phyloP scores from a whole-genome alignment of 805 yeast species.

The Cyberlindnera petersonii region DNA sequence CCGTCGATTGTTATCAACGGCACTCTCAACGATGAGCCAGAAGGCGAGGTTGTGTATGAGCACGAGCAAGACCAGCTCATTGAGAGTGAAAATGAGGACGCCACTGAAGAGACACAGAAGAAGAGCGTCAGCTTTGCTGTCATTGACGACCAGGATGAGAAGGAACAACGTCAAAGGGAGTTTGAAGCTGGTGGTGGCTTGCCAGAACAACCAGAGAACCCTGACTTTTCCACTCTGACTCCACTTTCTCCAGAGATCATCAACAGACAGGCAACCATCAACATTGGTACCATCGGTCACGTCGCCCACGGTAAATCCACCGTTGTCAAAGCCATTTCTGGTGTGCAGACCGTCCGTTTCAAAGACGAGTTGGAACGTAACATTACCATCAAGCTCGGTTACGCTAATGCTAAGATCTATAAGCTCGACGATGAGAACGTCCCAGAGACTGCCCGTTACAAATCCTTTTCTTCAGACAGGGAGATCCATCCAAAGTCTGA shows the following conservation, averaged over 20 bases:
- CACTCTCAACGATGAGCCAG: slow-evolving; percentile 40
- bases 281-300: slow-evolving; percentile 96
- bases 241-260: slow-evolving; percentile 94
- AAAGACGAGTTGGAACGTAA: slow-evolving; percentile 99
- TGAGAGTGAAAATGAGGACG: slow-evolving; percentile 38
- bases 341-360: slow-evolving; percentile 98
- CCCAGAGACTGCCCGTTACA: slow-evolving; percentile 93
- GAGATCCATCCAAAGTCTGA: slow-evolving; percentile 93
- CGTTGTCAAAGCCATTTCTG: slow-evolving; percentile 93
- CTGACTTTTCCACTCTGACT: slow-evolving; percentile 75
- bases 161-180: slow-evolving; percentile 74
- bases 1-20: slow-evolving; percentile 81
- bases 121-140: slow-evolving; percentile 84
- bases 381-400: slow-evolving; percentile 96
- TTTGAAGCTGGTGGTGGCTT: slow-evolving; percentile 98
- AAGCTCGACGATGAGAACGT: slow-evolving; percentile 82
- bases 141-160: slow-evolving; percentile 64
- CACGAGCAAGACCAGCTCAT: slow-evolving; percentile 25
- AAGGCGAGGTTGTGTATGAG: slow-evolving; percentile 31
- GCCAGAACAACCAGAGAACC: slow-evolving; percentile 92
- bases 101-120: slow-evolving; percentile 43
- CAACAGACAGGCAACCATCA: slow-evolving; percentile 97
- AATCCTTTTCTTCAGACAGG: slow-evolving; percentile 89
- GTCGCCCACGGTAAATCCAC: slow-evolving; percentile 95
- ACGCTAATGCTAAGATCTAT: slow-evolving; percentile 98